These are phyloP conservation scores for Blastocystis sp. DNA, from an alignment of 352 stramenopile species.

Conservation along the genomic window DNA sequence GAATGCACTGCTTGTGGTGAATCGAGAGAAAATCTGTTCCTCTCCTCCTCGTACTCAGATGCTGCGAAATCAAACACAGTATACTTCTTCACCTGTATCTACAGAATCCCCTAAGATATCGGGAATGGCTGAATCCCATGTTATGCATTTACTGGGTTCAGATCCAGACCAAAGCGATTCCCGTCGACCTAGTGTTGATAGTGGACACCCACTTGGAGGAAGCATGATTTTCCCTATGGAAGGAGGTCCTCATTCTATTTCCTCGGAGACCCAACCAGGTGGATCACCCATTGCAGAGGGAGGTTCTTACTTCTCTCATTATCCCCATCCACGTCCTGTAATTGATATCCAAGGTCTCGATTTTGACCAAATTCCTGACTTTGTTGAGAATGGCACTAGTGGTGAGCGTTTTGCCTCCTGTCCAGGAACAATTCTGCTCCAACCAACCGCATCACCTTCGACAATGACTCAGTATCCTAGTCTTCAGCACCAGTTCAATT, in stretches of 20 bases:
- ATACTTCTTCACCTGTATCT: too few relatives aligned
- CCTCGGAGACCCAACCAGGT: too few relatives aligned
- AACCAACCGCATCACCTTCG: not conserved
- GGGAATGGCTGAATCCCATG: too few relatives aligned
- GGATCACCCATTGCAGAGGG: too few relatives aligned
- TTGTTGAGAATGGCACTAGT: not conserved
- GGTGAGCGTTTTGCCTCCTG: not conserved
- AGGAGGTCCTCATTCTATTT: too few relatives aligned
- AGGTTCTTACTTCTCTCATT: not conserved
- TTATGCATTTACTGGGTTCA: too few relatives aligned
- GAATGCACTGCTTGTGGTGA: not conserved
- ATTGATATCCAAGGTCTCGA: not conserved
- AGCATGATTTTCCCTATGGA: too few relatives aligned
- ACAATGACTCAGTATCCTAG: not conserved
- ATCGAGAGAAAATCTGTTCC: not conserved
- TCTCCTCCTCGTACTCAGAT: not conserved
- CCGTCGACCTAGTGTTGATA: too few relatives aligned
- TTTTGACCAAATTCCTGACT: conserved; percentile 7
- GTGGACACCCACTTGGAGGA: too few relatives aligned
- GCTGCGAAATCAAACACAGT: too few relatives aligned
- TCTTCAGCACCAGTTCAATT: not conserved
- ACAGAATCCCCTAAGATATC: too few relatives aligned
- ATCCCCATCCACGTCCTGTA: not conserved
- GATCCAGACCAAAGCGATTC: too few relatives aligned
- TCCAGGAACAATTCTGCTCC: not conserved